Evolutionary conservation across 208 protist species (phyloP).

Genomic region (Blechomonas ayalai): DNA sequence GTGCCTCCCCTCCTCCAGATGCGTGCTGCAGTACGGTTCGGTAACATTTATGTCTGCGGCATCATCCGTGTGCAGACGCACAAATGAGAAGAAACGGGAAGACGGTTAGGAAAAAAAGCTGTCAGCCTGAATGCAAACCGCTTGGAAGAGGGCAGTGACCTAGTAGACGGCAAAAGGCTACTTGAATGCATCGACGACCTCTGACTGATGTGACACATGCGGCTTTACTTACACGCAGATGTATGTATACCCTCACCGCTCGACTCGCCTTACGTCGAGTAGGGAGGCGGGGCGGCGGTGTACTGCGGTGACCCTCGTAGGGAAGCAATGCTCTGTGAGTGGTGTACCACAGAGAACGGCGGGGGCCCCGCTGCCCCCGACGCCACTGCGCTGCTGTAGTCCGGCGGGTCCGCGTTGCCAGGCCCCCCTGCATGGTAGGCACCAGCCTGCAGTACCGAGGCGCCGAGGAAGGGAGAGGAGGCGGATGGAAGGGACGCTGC

Average conservation of each 20-base stretch:
- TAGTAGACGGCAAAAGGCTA: too few species aligned
- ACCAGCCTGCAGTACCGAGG: constrained; percentile 15
- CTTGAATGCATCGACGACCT: background rate
- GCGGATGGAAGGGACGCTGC: constrained; percentile 13
- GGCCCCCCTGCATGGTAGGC: background rate
- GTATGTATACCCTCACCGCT: constrained; percentile 8
- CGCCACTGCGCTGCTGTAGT: constrained; percentile 7
- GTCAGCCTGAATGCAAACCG: too few species aligned
- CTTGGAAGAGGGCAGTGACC: too few species aligned
- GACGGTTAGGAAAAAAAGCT: too few species aligned
- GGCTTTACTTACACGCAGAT: constrained; percentile 11
- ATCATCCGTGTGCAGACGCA: too few species aligned
- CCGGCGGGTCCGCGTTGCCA: background rate
- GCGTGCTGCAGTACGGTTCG: too few species aligned
- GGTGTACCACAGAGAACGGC: background rate
- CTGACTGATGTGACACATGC: background rate
- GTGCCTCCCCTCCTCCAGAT: too few species aligned
- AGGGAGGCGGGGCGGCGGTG: constrained; percentile 26
- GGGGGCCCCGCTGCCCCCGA: background rate
- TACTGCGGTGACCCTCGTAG: constrained; percentile 26
- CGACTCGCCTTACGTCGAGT: constrained; percentile 5
- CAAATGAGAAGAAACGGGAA: too few species aligned
- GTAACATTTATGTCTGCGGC: too few species aligned
- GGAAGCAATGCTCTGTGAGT: constrained; percentile 14
- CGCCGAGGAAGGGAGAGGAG: constrained; percentile 12